These are phyloP conservation scores for Neonothopanus nambi DNA, from an alignment of 1,284 basidiomycete genomes.

Conservation along the genomic window DNA sequence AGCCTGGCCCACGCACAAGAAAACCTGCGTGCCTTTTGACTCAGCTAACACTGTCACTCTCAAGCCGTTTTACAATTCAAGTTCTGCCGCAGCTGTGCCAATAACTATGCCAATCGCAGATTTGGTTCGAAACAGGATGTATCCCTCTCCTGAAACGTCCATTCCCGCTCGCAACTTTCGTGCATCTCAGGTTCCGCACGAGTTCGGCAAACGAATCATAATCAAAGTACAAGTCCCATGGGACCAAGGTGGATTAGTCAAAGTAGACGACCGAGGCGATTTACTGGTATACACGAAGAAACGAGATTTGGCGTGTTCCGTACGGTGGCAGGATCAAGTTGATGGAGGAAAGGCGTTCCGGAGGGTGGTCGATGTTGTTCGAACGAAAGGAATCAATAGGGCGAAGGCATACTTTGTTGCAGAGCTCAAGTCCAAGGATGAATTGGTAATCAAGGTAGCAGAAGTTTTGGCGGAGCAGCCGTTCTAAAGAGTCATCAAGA, in stretches of 20 bases:
- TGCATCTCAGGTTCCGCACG: constrained; percentile 28
- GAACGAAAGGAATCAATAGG: constrained; percentile 40
- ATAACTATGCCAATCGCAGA: background rate
- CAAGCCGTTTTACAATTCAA: constrained; percentile 39
- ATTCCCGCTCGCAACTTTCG: background rate
- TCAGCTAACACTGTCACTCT: constrained; percentile 42
- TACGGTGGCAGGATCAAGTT: constrained; percentile 34
- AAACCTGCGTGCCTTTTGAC: constrained; percentile 44
- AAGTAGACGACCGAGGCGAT: constrained; percentile 19
- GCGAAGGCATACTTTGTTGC: constrained; percentile 60
- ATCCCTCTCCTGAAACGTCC: background rate
- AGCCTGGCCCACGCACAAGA: constrained; percentile 52
- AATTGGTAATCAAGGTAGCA: constrained; percentile 48
- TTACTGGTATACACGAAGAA: constrained; percentile 53
- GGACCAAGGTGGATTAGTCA: background rate
- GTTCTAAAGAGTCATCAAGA: constrained; percentile 26
- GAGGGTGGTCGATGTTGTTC: constrained; percentile 36
- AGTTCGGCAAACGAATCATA: constrained; percentile 39
- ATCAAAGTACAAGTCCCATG: constrained; percentile 55
- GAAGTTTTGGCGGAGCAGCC: constrained; percentile 53
- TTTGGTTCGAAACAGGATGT: background rate
- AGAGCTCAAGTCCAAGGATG: constrained; percentile 44
- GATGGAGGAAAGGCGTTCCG: constrained; percentile 35
- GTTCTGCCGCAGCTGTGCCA: too few relatives aligned
- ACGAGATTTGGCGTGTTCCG: constrained; percentile 47